Evolutionary conservation across 2,329 filamentous ascomycete genomes (phyloP), one percentile per base, ranked within the genome.

Genomic region (Talaromyces sp.): DNA sequence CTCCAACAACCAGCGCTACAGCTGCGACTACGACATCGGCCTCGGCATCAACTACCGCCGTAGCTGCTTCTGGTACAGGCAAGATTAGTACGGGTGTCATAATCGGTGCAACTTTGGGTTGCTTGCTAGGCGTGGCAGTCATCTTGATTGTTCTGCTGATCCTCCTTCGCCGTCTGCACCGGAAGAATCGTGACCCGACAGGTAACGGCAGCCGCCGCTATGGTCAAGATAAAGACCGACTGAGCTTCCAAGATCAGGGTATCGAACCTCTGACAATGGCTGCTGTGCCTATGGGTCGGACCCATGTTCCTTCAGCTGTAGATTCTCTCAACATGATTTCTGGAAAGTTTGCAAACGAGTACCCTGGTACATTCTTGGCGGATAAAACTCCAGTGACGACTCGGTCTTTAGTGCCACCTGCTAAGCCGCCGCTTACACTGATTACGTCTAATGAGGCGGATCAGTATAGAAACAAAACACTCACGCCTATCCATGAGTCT

Each of bases 91-190:
- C 72, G 27, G 78, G 83, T 69, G 87, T 87, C 8, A 89, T 97
- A 33, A 84, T 97, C 1, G 93, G 91, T 39, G 91, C 91, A 60
- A 91, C 91, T 0, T 83, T 98, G 0, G 93, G 93, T 13, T 88
- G 89, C n/a, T 87, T 97, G 24, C 85, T 91, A 61, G 92, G 90
- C 19, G 81, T 92, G 61, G 87, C 90, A 22, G 79, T 87, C 0
- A 74, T 97, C 7, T 80, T 96, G n/a, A 83, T 90, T 31, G 75
- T 91, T 1, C 74, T 92, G n/a, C 83, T 97, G 22, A 81, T 95
- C 60, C 82, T 90, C 33, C 78, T 93, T 27, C 84, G 86, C 73
- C 86, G 85, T 69, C 84, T 83, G 66, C 83, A 85, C 70, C 87
- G 85, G 74, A 84, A 84, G 70, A 85, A 81, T 58, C 66, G 70